phyloP scores from a whole-genome alignment of 2,329 filamentous ascomycete genomes.

The Chaetomiaceae sp. region DNA sequence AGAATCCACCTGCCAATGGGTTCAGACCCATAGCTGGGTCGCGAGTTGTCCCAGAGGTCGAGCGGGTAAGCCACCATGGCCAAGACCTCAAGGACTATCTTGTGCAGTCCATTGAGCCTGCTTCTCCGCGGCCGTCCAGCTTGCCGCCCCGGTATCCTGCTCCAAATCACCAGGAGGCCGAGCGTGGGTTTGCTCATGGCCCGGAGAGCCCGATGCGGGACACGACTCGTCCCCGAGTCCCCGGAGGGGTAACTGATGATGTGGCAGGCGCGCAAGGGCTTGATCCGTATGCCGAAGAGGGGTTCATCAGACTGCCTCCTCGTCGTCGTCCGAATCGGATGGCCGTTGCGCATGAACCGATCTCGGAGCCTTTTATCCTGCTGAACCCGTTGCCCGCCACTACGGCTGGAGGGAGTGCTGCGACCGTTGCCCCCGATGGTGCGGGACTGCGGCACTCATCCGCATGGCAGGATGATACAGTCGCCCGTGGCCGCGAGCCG shows the following conservation, averaged over 20 bases:
- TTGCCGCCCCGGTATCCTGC: constrained; percentile 8
- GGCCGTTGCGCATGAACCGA: not conserved
- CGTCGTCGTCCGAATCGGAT: constrained; percentile 13
- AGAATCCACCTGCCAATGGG: constrained; percentile 4
- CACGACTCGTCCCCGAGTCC: not conserved
- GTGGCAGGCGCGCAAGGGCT: not conserved
- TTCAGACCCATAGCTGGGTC: constrained; percentile 23
- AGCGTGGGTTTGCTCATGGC: not conserved
- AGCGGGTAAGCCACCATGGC: constrained; percentile 24
- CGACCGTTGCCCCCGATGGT: not conserved
- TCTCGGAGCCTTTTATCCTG: constrained; percentile 7
- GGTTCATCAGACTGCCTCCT: constrained; percentile 22
- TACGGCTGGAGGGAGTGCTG: not conserved
- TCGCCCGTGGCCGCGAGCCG: constrained; percentile 1
- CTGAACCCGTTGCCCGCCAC: constrained; percentile 9
- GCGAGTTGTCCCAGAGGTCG: constrained; percentile 11
- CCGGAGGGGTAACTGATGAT: not conserved
- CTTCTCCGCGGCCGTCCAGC: constrained; percentile 32
- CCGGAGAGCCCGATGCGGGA: not conserved
- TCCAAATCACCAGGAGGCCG: not conserved
- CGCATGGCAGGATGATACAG: constrained; percentile 6
- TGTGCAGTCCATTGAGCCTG: constrained; percentile 44
- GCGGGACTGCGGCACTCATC: not conserved
- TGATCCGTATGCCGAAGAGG: constrained; percentile 14
- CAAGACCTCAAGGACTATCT: constrained; percentile 39